Evolutionary conservation across 768 basidiomycete genomes (phyloP), one percentile per base, ranked within the genome.

Genomic region (Hemileccinum impolitum): DNA sequence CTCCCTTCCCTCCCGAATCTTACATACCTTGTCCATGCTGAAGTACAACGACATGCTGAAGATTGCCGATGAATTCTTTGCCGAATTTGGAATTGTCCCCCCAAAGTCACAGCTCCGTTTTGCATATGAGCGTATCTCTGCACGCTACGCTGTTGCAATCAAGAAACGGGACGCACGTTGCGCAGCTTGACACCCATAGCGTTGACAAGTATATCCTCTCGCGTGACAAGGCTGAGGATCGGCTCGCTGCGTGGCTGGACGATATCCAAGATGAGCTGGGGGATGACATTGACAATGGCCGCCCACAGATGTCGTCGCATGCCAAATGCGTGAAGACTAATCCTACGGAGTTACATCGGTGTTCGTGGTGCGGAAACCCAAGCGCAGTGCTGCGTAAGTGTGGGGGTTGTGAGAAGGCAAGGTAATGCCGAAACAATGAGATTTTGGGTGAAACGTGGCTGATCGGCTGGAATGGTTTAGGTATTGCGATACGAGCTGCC

Each of bases 331-430:
- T 18, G 75, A 45, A 13, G 37, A 18, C 25, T 11, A 23, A 80
- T 42, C 65, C 65, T 13, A 72, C 79, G 4, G 71, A 59, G 40
- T 60, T 85, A 25, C 81, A 81, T 62, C 67, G 73, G 21, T 87
- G 85, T 56, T 81, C 82, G 19, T 81, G 76, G 73, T 84, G 82
- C 56, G 72, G 75, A 3, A 84, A 82, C 50, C 81, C 80, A 1
- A 82, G 77, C 39, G 78, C 78, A 2, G 70, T 70, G 8, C 56
- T 81, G 45, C 70, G 71, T 52, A 80, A 80, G 60, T 82, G 80
- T 48, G 55, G 66, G 7, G 66, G 72, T 3, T 76, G 76, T 40
- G 63, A 58, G 19, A 68, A 64, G 45, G 64, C 71, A 9, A 71
- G 71, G 74, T 72, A 55, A 43, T 21, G 8, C 6, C 5, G 4